phyloP scores from a whole-genome alignment of 805 yeast genomes.

The Zygoascus biomembranicola region DNA sequence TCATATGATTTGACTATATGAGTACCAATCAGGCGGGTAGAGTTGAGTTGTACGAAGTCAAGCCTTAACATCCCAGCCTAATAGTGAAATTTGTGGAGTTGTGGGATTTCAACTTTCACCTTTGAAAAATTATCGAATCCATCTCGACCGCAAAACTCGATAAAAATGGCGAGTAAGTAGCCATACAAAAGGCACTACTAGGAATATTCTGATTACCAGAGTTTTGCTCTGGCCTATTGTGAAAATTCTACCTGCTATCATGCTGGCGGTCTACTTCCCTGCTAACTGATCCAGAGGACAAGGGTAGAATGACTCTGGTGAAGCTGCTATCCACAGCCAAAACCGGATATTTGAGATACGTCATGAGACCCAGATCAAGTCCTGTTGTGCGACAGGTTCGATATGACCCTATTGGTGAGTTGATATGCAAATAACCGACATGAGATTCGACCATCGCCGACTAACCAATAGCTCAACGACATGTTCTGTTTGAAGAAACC shows the following conservation, averaged over 20 bases:
- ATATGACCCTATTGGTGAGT: constrained; percentile 63
- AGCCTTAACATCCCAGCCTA: too few relatives aligned
- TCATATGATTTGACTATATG: background rate
- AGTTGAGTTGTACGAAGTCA: too few relatives aligned
- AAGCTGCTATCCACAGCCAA: constrained; percentile 83
- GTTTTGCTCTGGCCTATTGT: background rate
- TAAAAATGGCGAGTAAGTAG: background rate
- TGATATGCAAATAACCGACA: background rate
- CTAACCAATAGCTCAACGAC: constrained; percentile 55
- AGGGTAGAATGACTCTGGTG: constrained; percentile 46
- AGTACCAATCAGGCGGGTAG: too few relatives aligned
- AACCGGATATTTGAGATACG: constrained; percentile 80
- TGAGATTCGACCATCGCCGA: background rate
- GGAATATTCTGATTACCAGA: background rate
- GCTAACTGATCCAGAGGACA: background rate
- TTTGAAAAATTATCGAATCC: background rate
- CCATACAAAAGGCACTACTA: background rate
- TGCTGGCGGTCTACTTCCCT: background rate
- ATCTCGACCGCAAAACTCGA: background rate
- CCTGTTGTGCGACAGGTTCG: constrained; percentile 72
- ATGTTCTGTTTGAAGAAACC: constrained; percentile 81
- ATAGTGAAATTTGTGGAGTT: too few relatives aligned
- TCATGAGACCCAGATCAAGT: constrained; percentile 73
- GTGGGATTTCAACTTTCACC: too few relatives aligned
- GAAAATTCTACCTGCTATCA: background rate